A percentile compares a stretch with the other conserved stretches of the same genome.
Evolutionary conservation across 331 rosid genomes (phyloP).

Genomic region (Quercus tomentella): DNA sequence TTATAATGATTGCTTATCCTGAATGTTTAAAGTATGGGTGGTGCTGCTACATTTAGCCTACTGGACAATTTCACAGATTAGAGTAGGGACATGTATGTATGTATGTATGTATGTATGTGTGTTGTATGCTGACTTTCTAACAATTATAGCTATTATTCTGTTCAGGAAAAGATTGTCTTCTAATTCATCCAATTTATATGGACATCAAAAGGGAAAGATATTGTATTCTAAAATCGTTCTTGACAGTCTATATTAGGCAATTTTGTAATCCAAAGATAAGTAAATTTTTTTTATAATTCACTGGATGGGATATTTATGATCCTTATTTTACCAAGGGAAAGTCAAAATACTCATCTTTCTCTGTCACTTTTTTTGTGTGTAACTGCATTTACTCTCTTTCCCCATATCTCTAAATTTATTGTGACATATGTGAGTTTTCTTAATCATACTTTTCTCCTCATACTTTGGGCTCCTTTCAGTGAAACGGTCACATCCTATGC

Average conservation of each 20-base stretch:
- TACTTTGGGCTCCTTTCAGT: conserved; percentile 43
- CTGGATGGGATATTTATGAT: neutral
- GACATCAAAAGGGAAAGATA: neutral
- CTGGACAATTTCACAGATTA: too few species aligned
- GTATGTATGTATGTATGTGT: neutral
- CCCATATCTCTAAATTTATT: conserved; percentile 15
- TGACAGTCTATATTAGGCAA: neutral
- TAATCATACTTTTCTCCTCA: conserved; percentile 10
- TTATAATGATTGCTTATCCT: neutral
- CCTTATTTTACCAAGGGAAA: neutral
- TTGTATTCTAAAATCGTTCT: neutral
- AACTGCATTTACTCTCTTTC: neutral
- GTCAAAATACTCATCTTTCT: neutral
- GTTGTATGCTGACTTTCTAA: neutral
- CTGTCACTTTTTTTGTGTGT: neutral
- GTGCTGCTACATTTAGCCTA: too few species aligned
- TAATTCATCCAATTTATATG: too few species aligned
- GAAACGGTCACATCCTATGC: conserved; percentile 80
- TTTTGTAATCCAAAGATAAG: neutral
- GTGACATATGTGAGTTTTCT: conserved; percentile 3
- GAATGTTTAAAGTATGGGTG: neutral
- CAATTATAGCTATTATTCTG: neutral
- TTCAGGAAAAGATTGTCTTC: neutral
- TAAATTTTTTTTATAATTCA: neutral
- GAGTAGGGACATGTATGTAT: neutral